phyloP scores from a whole-genome alignment of 768 basidiomycete species.

The Boletales sp. region DNA sequence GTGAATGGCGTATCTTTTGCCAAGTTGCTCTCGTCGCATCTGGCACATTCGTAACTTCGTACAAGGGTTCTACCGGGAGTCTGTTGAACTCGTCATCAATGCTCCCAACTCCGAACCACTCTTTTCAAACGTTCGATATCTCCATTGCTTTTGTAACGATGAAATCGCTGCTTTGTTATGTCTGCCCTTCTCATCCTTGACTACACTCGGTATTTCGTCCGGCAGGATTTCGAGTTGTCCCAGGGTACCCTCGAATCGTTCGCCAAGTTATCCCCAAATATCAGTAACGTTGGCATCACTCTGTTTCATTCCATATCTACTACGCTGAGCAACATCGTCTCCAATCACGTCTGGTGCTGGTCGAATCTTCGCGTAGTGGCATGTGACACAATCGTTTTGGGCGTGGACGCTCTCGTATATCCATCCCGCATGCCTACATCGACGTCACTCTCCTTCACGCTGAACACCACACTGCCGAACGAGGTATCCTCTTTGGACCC shows the following conservation, averaged over 20 bases:
- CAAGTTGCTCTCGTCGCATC: constrained; percentile 1
- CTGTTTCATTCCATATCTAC: not conserved
- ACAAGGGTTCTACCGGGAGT: not conserved
- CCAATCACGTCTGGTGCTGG: constrained; percentile 2
- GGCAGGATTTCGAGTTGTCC: not conserved
- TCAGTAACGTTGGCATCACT: not conserved
- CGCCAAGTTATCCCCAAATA: not conserved
- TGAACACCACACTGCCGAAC: not conserved
- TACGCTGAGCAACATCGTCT: not conserved
- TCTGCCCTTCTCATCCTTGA: not conserved
- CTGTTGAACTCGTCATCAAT: not conserved
- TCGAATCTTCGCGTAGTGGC: not conserved
- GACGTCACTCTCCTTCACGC: not conserved
- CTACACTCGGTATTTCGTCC: not conserved
- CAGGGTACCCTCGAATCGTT: not conserved
- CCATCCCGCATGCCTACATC: constrained; percentile 1
- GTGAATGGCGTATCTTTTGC: constrained; percentile 5
- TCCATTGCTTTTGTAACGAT: not conserved
- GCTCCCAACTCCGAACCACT: too few species aligned
- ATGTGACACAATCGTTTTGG: constrained; percentile 1
- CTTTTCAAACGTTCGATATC: constrained; percentile 3
- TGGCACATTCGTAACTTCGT: not conserved
- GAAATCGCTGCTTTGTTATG: not conserved
- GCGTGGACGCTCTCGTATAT: not conserved
- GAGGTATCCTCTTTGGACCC: not conserved